A percentile compares a stretch with the other conserved stretches of the same genome.
Evolutionary conservation across 805 yeast species (phyloP).

Genomic region (Candida odintsovae): DNA sequence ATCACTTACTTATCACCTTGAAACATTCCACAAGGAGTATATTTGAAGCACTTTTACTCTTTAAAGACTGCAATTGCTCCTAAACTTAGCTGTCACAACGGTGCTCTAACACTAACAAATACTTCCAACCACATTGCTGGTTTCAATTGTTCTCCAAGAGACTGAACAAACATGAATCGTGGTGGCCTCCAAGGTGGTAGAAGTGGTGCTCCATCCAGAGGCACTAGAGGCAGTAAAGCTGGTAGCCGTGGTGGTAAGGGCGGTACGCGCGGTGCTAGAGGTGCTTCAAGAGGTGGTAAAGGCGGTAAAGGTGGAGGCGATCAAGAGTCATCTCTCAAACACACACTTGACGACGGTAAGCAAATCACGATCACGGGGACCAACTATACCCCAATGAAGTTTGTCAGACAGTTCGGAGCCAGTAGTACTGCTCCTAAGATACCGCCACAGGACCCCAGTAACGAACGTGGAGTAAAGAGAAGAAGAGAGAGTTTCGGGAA

Average conservation of each 20-base stretch:
- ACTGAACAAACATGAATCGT: not conserved
- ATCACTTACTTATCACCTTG: too few relatives aligned
- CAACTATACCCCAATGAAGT: conserved; percentile 11
- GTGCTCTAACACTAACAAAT: not conserved
- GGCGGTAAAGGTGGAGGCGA: conserved; percentile 1
- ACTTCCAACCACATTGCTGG: not conserved
- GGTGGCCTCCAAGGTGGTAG: not conserved
- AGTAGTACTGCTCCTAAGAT: not conserved
- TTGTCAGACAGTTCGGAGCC: conserved; percentile 9
- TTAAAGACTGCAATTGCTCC: not conserved
- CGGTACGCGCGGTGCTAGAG: not conserved
- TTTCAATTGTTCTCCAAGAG: not conserved
- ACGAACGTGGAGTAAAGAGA: conserved; percentile 7
- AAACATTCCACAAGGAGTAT: not conserved
- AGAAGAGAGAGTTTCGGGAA: conserved; percentile 1
- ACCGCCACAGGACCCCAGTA: not conserved
- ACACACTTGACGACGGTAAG: not conserved
- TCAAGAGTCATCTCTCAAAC: not conserved
- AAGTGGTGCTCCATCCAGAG: not conserved
- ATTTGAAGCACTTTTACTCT: too few relatives aligned
- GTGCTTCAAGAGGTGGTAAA: conserved; percentile 2
- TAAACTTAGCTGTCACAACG: not conserved
- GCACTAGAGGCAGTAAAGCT: not conserved
- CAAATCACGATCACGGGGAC: conserved; percentile 9
- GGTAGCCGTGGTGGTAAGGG: not conserved